phyloP scores from a whole-genome alignment of 306 rosid species.

The Cotoneaster glaucophyllus region DNA sequence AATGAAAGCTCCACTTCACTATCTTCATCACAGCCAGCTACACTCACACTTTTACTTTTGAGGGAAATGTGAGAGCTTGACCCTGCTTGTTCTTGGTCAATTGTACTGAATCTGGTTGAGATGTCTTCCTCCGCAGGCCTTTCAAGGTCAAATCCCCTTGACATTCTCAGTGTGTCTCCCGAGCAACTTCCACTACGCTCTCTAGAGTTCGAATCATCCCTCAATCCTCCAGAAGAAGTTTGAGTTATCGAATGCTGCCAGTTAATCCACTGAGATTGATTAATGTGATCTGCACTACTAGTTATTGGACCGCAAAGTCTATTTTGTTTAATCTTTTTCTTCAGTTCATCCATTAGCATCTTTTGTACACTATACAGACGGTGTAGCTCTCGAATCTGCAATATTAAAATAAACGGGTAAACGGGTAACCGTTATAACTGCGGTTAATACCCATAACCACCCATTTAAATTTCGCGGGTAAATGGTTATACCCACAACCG shows the following conservation, averaged over 20 bases:
- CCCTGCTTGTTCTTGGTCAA: constrained; percentile 45
- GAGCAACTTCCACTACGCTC: constrained; percentile 84
- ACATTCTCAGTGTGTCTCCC: constrained; percentile 42
- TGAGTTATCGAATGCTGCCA: constrained; percentile 24
- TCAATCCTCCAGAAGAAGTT: constrained; percentile 26
- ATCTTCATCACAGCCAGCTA: constrained; percentile 43
- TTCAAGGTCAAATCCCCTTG: constrained; percentile 68
- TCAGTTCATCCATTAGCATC: constrained; percentile 62
- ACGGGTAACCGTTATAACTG: no score
- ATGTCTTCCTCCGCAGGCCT: constrained; percentile 49
- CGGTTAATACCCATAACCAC: no score
- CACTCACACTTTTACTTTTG: constrained; percentile 32
- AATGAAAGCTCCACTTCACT: constrained; percentile 77
- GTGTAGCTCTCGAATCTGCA: constrained; percentile 84
- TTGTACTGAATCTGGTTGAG: constrained; percentile 27
- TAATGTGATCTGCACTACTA: constrained; percentile 22
- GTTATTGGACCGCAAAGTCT: constrained; percentile 26
- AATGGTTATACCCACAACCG: no score
- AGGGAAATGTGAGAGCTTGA: constrained; percentile 30
- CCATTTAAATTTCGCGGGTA: no score
- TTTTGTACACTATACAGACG: constrained; percentile 70
- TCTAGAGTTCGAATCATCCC: constrained; percentile 46
- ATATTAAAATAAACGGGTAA: no score
- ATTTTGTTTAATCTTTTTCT: constrained; percentile 37
- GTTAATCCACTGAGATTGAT: constrained; percentile 30